Conservation (phyloP, 306 rosid species). For the Casuarina cunninghamiana region DNA sequence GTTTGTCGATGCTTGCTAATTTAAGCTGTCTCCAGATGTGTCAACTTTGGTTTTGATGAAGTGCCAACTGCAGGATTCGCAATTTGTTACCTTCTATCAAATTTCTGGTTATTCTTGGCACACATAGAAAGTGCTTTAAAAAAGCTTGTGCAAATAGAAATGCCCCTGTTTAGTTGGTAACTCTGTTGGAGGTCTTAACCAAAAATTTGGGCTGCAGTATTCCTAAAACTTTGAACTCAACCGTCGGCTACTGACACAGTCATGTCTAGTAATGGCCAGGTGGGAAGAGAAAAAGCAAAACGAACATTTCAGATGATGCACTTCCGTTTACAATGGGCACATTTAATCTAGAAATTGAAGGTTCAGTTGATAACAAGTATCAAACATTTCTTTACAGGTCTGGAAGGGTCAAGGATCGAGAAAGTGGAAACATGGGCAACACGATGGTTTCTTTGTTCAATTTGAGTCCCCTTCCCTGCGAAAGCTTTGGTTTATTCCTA, state of each 20-base stretch:
- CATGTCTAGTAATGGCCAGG: neutral
- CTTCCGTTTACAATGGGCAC: neutral
- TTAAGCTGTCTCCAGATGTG: neutral
- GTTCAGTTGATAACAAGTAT: neutral
- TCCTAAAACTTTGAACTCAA: neutral
- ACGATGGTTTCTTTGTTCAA: slow-evolving; percentile 90
- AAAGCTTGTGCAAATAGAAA: slow-evolving; percentile 15
- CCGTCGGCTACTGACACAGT: neutral
- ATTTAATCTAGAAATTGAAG: slow-evolving; percentile 20
- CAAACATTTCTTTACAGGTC: slow-evolving; percentile 54
- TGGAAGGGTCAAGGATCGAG: slow-evolving; percentile 99
- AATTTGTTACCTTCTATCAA: neutral
- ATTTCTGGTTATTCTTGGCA: neutral
- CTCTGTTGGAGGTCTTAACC: neutral
- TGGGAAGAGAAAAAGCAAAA: neutral
- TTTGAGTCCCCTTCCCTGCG: slow-evolving; percentile 76
- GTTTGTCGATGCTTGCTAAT: neutral
- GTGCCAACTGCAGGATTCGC: neutral
- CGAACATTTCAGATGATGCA: neutral
- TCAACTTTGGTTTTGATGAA: neutral
- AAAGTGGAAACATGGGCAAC: slow-evolving; percentile 91
- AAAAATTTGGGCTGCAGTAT: neutral
- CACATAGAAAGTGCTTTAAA: neutral
- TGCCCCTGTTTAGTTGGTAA: slow-evolving; percentile 6
- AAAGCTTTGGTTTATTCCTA: slow-evolving; percentile 85